A percentile compares a stretch with the other conserved stretches of the same genome.
Conservation (phyloP, 2,329 filamentous ascomycete species). For the Elsinoe batatas region DNA sequence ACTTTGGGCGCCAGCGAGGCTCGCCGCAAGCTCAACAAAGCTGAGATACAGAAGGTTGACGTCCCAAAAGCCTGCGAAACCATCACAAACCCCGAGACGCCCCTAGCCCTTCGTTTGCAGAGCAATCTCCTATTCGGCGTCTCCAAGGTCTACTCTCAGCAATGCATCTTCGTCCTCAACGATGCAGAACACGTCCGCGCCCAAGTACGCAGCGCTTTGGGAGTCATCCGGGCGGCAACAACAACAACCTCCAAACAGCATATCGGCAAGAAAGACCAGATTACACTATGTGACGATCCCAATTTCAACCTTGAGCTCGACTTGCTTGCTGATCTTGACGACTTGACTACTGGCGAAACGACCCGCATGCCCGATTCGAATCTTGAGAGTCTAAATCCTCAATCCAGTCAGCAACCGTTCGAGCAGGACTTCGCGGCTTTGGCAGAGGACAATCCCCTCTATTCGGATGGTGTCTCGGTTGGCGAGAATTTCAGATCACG, state of each 20-base stretch:
- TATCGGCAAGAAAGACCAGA: slow-evolving; percentile 56
- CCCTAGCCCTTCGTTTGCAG: slow-evolving; percentile 82
- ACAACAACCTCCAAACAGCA: slow-evolving; percentile 7
- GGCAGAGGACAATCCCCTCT: not conserved
- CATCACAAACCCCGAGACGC: slow-evolving; percentile 76
- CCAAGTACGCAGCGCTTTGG: slow-evolving; percentile 46
- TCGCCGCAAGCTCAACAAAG: slow-evolving; percentile 66
- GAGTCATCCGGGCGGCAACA: not conserved
- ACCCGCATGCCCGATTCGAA: slow-evolving; percentile 16
- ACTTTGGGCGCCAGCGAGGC: slow-evolving; percentile 68
- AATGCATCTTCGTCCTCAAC: slow-evolving; percentile 74
- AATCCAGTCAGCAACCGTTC: not conserved
- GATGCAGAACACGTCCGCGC: slow-evolving; percentile 66
- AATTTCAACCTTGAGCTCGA: slow-evolving; percentile 60
- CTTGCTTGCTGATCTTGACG: slow-evolving; percentile 48
- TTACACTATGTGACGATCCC: slow-evolving; percentile 73
- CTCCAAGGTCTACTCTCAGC: slow-evolving; percentile 74
- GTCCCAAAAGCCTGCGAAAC: slow-evolving; percentile 77
- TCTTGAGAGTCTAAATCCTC: not conserved
- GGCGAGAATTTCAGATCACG: not conserved
- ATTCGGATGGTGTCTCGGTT: not conserved
- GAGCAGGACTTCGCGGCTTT: not conserved
- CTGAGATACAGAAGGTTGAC: slow-evolving; percentile 80
- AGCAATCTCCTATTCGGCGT: slow-evolving; percentile 62
- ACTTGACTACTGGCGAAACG: slow-evolving; percentile 39